These are phyloP conservation scores for Petunia hybrid DNA, from an alignment of 305 asterid species.

Conservation along the genomic window DNA sequence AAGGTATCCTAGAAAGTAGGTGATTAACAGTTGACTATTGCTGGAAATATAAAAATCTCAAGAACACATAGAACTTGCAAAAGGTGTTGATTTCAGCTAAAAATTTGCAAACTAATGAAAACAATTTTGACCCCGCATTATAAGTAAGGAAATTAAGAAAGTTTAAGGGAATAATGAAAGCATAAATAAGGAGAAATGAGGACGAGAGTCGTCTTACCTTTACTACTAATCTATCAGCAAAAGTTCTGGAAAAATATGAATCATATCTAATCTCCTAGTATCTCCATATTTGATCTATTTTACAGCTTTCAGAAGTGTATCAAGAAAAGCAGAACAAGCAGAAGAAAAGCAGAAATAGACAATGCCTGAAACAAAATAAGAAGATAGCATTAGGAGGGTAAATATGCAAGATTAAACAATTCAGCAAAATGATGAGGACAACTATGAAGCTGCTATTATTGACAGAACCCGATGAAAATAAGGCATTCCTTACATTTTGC, in stretches of 20 bases:
- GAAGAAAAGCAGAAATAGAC: constrained; percentile 37
- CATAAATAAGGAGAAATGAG: constrained; percentile 6
- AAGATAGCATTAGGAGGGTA: constrained; percentile 35
- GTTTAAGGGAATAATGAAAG: neutral
- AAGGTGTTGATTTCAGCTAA: neutral
- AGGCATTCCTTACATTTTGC: constrained; percentile 53
- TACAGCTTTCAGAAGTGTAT: constrained; percentile 43
- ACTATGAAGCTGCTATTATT: neutral
- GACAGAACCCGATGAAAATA: neutral
- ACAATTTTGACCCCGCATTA: neutral
- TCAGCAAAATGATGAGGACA: neutral
- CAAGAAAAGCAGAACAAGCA: constrained; percentile 44
- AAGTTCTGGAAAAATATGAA: constrained; percentile 14
- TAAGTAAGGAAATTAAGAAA: neutral
- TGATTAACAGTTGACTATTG: constrained; percentile 25
- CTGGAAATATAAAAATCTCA: constrained; percentile 2
- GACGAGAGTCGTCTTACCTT: neutral
- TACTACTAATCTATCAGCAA: constrained; percentile 17
- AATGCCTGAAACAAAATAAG: constrained; percentile 51
- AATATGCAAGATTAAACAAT: neutral
- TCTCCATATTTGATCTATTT: constrained; percentile 7
- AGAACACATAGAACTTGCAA: neutral
- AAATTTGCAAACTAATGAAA: neutral
- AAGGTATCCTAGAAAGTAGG: constrained; percentile 36
- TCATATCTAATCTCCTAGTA: constrained; percentile 16